These are phyloP conservation scores for Nepenthes alata DNA, from an alignment of 179 eudicot species.

Conservation along the genomic window DNA sequence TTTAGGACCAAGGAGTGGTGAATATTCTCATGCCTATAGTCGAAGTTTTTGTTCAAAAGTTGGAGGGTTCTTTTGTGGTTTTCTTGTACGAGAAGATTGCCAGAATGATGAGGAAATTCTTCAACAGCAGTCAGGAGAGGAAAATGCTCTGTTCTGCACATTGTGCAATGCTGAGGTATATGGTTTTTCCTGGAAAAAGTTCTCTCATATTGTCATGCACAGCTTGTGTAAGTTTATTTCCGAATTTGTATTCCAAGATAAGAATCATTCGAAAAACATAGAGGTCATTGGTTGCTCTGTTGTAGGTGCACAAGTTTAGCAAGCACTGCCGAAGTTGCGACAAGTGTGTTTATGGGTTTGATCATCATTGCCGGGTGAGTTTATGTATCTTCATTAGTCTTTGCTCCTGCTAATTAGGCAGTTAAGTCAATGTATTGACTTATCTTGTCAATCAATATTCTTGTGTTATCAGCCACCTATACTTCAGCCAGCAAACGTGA, in stretches of 20 bases:
- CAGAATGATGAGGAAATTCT: conserved; percentile 26
- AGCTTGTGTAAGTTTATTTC: not conserved
- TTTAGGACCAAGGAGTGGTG: conserved; percentile 25
- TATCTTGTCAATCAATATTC: no score
- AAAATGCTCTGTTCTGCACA: conserved; percentile 41
- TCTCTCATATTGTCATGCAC: not conserved
- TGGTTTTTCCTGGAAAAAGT: not conserved
- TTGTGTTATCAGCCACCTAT: no score
- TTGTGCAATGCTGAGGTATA: conserved; percentile 39
- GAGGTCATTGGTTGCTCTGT: conserved; percentile 4
- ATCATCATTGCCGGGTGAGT: conserved; percentile 94
- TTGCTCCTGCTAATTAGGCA: no score
- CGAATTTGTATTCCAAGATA: not conserved
- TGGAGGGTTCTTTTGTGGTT: conserved; percentile 27
- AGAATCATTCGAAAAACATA: not conserved
- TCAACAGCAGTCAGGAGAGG: conserved; percentile 26
- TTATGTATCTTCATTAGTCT: not conserved
- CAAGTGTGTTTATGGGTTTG: conserved; percentile 96
- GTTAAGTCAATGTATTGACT: no score
- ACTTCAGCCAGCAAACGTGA: no score
- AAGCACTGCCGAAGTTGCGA: conserved; percentile 96
- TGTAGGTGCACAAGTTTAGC: conserved; percentile 81
- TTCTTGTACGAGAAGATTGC: conserved; percentile 26
- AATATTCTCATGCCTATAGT: conserved; percentile 20
- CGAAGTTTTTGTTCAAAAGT: conserved; percentile 23